phyloP scores from a whole-genome alignment of 305 asterid species.

The Fraxinus velutina region DNA sequence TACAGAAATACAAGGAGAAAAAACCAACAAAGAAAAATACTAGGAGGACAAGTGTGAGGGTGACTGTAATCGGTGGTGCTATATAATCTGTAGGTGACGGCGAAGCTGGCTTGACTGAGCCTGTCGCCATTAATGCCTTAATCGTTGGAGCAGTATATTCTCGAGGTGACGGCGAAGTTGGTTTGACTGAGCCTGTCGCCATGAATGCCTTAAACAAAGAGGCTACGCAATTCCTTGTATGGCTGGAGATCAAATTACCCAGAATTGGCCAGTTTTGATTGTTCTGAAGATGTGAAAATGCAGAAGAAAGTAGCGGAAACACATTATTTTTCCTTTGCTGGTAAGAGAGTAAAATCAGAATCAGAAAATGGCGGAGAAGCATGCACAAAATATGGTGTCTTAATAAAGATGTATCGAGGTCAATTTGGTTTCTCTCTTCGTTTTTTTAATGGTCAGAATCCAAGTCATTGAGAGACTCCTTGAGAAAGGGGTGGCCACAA shows the following conservation, averaged over 20 bases:
- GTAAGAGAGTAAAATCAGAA: background rate
- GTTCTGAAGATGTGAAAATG: constrained; percentile 20
- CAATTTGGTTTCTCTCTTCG: constrained; percentile 15
- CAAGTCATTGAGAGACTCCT: constrained; percentile 26
- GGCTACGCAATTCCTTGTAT: constrained; percentile 4
- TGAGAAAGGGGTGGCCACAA: constrained; percentile 2
- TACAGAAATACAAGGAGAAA: constrained; percentile 63
- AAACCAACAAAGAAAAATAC: constrained; percentile 58
- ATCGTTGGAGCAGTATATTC: too few species aligned
- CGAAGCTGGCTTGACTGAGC: constrained; percentile 30
- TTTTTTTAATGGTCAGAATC: constrained; percentile 18
- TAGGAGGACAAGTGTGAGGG: constrained; percentile 57
- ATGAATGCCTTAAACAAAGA: constrained; percentile 15
- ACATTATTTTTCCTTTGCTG: constrained; percentile 20
- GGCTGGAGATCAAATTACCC: constrained; percentile 29
- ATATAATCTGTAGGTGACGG: constrained; percentile 28
- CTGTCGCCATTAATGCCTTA: constrained; percentile 44
- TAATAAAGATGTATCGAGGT: constrained; percentile 24
- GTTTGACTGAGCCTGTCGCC: too few species aligned
- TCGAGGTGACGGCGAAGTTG: too few species aligned
- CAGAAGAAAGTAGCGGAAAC: constrained; percentile 13
- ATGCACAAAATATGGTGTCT: background rate
- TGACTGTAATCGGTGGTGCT: constrained; percentile 54
- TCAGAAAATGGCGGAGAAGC: constrained; percentile 38
- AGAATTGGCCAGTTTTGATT: constrained; percentile 20